Conservation (phyloP, 1,284 basidiomycete species). For the Tremellales sp. region DNA sequence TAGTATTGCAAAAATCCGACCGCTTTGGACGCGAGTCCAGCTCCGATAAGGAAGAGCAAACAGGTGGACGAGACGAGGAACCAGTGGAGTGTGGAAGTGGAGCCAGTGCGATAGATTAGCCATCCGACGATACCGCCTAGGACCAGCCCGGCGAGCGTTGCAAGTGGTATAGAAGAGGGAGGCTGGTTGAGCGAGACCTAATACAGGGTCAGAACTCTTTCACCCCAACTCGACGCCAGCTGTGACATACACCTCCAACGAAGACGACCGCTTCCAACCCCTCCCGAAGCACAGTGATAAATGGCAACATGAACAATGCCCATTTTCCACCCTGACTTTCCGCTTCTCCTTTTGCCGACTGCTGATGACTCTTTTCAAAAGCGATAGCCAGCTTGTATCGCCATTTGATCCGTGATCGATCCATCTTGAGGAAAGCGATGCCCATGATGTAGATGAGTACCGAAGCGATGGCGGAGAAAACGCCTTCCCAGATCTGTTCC, state of each 20-base stretch:
- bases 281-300: slow-evolving; percentile 84
- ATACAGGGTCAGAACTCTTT: neutral
- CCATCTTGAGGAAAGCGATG: slow-evolving; percentile 68
- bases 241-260: slow-evolving; percentile 62
- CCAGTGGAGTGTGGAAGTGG: slow-evolving; percentile 54
- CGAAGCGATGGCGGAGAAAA: slow-evolving; percentile 68
- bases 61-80: slow-evolving; percentile 81
- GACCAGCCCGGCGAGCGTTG: slow-evolving; percentile 63
- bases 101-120: slow-evolving; percentile 29
- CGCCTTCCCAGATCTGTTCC: slow-evolving; percentile 61
- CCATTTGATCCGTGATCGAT: slow-evolving; percentile 78
- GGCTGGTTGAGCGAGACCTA: neutral
- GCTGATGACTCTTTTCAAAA: slow-evolving; percentile 37
- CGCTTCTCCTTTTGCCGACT: slow-evolving; percentile 9
- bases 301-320: slow-evolving; percentile 74
- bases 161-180: neutral
- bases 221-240: too few species aligned
- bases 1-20: slow-evolving; percentile 64
- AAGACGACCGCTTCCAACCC: slow-evolving; percentile 87
- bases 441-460: slow-evolving; percentile 57
- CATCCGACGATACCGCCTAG: slow-evolving; percentile 56
- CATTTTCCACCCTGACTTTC: slow-evolving; percentile 15
- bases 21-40: slow-evolving; percentile 74
- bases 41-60: slow-evolving; percentile 78
- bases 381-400: slow-evolving; percentile 72